These are phyloP conservation scores for Licmophora abbreviata DNA, from an alignment of 108 stramenopile genomes.

Conservation along the genomic window DNA sequence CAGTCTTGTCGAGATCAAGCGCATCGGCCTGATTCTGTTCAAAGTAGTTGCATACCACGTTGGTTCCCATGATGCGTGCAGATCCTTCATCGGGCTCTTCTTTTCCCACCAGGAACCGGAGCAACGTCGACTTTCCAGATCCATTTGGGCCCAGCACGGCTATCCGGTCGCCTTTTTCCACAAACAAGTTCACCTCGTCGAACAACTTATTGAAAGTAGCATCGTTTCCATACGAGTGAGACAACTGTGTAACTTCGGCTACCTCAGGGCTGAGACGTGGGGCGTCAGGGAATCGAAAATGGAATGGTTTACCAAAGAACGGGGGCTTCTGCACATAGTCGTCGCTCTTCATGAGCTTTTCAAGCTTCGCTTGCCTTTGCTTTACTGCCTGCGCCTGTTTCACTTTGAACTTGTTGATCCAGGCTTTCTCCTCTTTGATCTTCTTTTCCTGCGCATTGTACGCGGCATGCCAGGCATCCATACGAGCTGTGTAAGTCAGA, in stretches of 20 bases:
- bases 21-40: conserved; percentile 96
- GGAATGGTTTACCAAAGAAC: conserved; percentile 82
- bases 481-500: no score
- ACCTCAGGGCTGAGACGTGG: conserved; percentile 87
- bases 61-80: conserved; percentile 59
- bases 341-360: conserved; percentile 76
- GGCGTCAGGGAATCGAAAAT: conserved; percentile 93
- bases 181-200: conserved; percentile 63
- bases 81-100: conserved; percentile 71
- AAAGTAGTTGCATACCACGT: conserved; percentile 84
- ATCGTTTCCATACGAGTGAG: conserved; percentile 79
- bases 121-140: conserved; percentile 78
- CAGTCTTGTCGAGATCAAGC: conserved; percentile 84
- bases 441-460: conserved; percentile 94
- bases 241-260: conserved; percentile 61
- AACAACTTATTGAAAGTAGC: conserved; percentile 74
- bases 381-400: conserved; percentile 84
- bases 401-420: conserved; percentile 86
- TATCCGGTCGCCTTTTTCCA: conserved; percentile 87
- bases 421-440: conserved; percentile 86
- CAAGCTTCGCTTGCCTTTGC: conserved; percentile 65
- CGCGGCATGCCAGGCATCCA: conserved; percentile 90
- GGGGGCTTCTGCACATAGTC: conserved; percentile 94
- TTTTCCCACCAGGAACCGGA: conserved; percentile 76
- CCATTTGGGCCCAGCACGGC: conserved; percentile 87